Base-by-base conservation (phyloP, 371 early-diverging fungal species). In the Mortierella sp. region DNA sequence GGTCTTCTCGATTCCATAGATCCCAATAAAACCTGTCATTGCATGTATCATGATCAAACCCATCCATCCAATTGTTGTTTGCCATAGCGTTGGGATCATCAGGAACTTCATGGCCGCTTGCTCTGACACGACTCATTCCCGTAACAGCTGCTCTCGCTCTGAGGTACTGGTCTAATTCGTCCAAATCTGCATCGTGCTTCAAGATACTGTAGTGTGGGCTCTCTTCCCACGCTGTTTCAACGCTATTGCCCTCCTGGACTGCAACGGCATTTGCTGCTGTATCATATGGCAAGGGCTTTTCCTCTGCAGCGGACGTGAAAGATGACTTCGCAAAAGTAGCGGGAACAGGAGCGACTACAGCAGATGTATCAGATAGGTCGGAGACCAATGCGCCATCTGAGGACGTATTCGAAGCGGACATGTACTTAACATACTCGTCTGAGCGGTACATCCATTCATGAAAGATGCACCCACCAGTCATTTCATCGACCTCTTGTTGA, bases 371-470 rank as follows among this genome's bases (percentile, higher is more conserved):
- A 18, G 32, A 49, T 22, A 77, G 65, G 11, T 61, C 64, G 18
- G 24, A 59, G 22, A 55, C 28, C 4, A 71, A 71, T 0, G 70
- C 20, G 20, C 14, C 35, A 16, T 45, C 18, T 12, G 66, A 60
- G 20, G 55, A 51, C 1, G 22, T 6, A 1, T 37, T 37, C 37
- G 57, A 63, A 3, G 60, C n/a, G 0, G 22, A 47, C 51, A 60
- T 55, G 11, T 73, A 47, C 1, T 59, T 45, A 43, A 73, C 43
- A 37, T 73, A 65, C 14, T 70, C 71, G 0, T 78, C 79, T 24
- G 79, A 35, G 8, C 62, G 64, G 39, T 67, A 78, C 79, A 78
- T 73, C 79, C 79, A 78, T 37, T 64, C 66, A 66, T 66, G 73
- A 20, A 63, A 77, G 11, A 54, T 54, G 26, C 54, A 54, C 9